Base-by-base conservation (phyloP, 2,329 filamentous ascomycete genomes). In the Trichoderma pleuroti region DNA sequence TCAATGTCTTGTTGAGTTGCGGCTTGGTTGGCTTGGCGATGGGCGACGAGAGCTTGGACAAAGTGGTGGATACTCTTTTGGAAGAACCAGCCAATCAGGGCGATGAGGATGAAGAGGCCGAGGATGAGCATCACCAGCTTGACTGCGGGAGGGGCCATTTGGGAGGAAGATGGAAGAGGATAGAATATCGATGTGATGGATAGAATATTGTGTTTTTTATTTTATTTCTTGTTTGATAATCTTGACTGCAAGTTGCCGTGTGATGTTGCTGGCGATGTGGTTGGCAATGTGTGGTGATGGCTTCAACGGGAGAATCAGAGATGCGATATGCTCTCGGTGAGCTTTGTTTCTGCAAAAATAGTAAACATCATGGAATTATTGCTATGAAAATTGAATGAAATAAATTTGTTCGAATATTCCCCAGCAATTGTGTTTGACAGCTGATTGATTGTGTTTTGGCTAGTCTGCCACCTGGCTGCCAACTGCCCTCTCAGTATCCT, bases 21-120 rank as follows among this genome's bases (percentile, higher is more conserved):
- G n/a, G 26, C 9, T 70, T 67, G 36, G 21, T 68, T 57, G 64
- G 26, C 42, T n/a, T 56, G 66, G 61, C 52, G 66, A 65, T 65
- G 60, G 3, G 30, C 61, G 64, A 76, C 72, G 39, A 80, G 74
- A 16, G 74, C 75, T 14, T 74, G 67, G 30, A 78, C 76, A 71
- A 81, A 82, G 28, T 67, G 71, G 54, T 76, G 73, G 61, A 83
- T 72, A 49, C 75, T 71, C 49, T 70, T 72, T 34, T 78, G 78
- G 71, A 77, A 73, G 54, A 77, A 77, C 74, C 76, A 82, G 59
- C 71, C 73, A 32, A 82, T 34, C 21, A 76, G 30, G 21, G 71
- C 76, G 54, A 80, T 70, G 34, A 81, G 66, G 8, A 73, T 54
- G 62, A 80, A 73, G 32, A 83, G 36, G 26, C 49, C 46, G 42